Evolutionary conservation across 345 rosid species (phyloP).

Genomic region (Passiflora organensis): DNA sequence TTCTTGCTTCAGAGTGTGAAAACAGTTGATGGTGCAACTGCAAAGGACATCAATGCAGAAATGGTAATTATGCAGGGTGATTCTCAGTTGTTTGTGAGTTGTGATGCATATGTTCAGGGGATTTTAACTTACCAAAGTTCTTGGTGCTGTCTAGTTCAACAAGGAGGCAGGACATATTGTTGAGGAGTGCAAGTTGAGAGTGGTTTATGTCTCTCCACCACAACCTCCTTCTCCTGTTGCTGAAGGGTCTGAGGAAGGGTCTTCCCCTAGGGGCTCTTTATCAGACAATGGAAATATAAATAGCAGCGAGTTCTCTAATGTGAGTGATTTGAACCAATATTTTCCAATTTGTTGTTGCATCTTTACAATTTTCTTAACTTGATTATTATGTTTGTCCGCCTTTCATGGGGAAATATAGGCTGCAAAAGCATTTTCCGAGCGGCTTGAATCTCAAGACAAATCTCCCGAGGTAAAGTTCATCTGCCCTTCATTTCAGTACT

Average conservation of each 20-base stretch:
- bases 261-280: conserved; percentile 65
- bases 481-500: not conserved
- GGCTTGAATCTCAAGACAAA: conserved; percentile 45
- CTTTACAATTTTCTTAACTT: not conserved
- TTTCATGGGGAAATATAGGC: conserved; percentile 36
- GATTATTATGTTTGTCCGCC: conserved; percentile 8
- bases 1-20: conserved; percentile 76
- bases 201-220: conserved; percentile 64
- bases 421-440: conserved; percentile 35
- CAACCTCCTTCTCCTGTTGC: conserved; percentile 74
- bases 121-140: conserved; percentile 5
- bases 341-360: not conserved
- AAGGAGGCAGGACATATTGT: conserved; percentile 68
- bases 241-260: conserved; percentile 75
- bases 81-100: not conserved
- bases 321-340: conserved; percentile 25
- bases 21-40: conserved; percentile 35
- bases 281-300: conserved; percentile 51
- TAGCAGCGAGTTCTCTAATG: conserved; percentile 44
- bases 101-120: conserved; percentile 4
- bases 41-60: conserved; percentile 64
- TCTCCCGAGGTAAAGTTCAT: conserved; percentile 42
- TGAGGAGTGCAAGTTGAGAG: conserved; percentile 73
- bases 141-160: conserved; percentile 43
- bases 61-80: conserved; percentile 35